A percentile compares a stretch with the other conserved stretches of the same genome.
phyloP scores from a whole-genome alignment of 2,329 filamentous ascomycete species.

The Alternaria longipes region DNA sequence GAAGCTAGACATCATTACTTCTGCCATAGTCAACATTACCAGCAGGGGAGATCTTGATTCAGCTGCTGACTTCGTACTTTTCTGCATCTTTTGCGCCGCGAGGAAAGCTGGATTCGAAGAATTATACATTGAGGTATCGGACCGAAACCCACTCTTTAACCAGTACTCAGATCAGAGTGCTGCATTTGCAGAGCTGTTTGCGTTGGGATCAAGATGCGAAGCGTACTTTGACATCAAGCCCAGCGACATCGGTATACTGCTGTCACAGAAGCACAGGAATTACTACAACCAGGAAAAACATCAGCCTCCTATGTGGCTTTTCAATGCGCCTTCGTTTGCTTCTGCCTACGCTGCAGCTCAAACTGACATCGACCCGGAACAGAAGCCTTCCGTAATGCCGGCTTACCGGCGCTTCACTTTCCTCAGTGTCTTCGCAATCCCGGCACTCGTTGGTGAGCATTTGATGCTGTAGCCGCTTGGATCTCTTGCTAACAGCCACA shows the following conservation, averaged over 20 bases:
- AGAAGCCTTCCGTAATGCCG: slow-evolving; percentile 56
- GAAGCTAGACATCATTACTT: slow-evolving; percentile 42
- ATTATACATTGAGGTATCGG: slow-evolving; percentile 69
- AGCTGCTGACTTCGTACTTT: slow-evolving; percentile 62
- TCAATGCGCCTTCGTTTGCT: slow-evolving; percentile 60
- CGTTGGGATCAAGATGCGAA: slow-evolving; percentile 69
- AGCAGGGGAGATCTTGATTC: slow-evolving; percentile 37
- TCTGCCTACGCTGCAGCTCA: slow-evolving; percentile 63
- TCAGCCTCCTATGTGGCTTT: slow-evolving; percentile 61
- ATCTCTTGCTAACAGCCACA: slow-evolving; percentile 18
- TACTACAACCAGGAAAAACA: slow-evolving; percentile 55
- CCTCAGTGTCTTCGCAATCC: slow-evolving; percentile 69
- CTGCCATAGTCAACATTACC: slow-evolving; percentile 37
- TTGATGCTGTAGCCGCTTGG: not conserved
- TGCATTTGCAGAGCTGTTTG: slow-evolving; percentile 70
- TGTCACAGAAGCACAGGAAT: slow-evolving; percentile 52
- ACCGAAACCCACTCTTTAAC: slow-evolving; percentile 69
- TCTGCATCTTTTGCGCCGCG: slow-evolving; percentile 67
- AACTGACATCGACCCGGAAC: slow-evolving; percentile 62
- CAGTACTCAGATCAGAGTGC: slow-evolving; percentile 70
- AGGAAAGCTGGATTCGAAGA: slow-evolving; percentile 68
- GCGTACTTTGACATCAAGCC: slow-evolving; percentile 66
- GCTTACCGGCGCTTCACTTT: slow-evolving; percentile 64
- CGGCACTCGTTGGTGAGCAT: slow-evolving; percentile 61
- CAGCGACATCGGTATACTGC: slow-evolving; percentile 47